Conservation (phyloP, 306 rosid genomes). For the Dalbergia cochinchinensis region DNA sequence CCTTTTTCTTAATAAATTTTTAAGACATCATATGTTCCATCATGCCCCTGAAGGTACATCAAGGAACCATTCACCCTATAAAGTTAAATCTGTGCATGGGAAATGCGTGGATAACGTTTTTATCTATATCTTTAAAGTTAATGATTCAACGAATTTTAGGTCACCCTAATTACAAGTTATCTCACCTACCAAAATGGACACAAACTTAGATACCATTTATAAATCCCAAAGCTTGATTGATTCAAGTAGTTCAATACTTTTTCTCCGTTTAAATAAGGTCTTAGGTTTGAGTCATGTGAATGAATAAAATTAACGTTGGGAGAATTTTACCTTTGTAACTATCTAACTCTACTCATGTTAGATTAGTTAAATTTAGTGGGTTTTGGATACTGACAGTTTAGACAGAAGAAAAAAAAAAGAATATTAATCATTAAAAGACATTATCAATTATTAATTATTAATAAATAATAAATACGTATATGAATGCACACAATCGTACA, state of each 20-base stretch:
- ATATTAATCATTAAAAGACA: background rate
- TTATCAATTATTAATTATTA: background rate
- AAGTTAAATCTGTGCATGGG: background rate
- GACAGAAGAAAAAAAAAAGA: too few species aligned
- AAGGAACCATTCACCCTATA: constrained; percentile 20
- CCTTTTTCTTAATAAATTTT: background rate
- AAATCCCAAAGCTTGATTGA: too few species aligned
- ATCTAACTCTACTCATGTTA: too few species aligned
- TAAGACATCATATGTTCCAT: background rate
- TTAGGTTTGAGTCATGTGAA: too few species aligned
- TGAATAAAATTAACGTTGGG: too few species aligned
- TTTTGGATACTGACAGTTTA: too few species aligned
- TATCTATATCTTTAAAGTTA: background rate
- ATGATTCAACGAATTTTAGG: constrained; percentile 10
- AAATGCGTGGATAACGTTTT: background rate
- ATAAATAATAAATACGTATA: background rate
- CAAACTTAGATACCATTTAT: background rate
- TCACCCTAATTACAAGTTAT: background rate
- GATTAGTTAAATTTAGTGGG: too few species aligned
- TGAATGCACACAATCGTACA: background rate
- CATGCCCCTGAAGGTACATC: background rate
- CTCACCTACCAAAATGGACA: background rate
- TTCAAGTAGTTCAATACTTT: too few species aligned
- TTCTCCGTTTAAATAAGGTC: too few species aligned
- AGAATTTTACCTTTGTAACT: too few species aligned